These are phyloP conservation scores for Cornus kousa DNA, from an alignment of 148 eudicot genomes.

Conservation along the genomic window DNA sequence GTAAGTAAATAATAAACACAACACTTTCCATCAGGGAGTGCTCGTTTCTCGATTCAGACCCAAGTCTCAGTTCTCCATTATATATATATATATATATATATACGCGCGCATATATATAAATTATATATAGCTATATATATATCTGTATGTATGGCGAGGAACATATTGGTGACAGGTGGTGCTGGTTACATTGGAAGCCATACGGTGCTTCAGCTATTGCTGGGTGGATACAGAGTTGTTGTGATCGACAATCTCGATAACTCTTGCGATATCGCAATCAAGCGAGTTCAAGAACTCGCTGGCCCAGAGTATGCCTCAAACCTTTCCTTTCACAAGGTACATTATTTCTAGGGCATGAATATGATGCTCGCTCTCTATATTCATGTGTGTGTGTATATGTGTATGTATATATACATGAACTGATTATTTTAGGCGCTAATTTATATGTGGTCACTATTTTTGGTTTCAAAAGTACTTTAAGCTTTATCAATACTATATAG, in stretches of 20 bases:
- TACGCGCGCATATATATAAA: not conserved
- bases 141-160: slow-evolving; percentile 29
- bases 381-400: too few species aligned
- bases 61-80: too few species aligned
- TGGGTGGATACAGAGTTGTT: slow-evolving; percentile 63
- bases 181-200: slow-evolving; percentile 96
- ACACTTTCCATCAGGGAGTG: too few species aligned
- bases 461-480: too few species aligned
- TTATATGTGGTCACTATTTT: too few species aligned
- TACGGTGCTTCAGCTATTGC: slow-evolving; percentile 71
- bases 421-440: too few species aligned
- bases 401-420: too few species aligned
- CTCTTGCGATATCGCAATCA: slow-evolving; percentile 61
- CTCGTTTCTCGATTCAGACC: too few species aligned
- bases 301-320: slow-evolving; percentile 43
- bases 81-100: not conserved
- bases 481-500: too few species aligned
- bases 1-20: too few species aligned
- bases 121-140: not conserved
- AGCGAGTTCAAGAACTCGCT: slow-evolving; percentile 79
- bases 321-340: slow-evolving; percentile 66
- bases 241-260: slow-evolving; percentile 84
- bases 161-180: slow-evolving; percentile 86
- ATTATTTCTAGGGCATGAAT: not conserved
- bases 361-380: too few species aligned